These are phyloP conservation scores for Brettanomyces anomalus DNA, from an alignment of 805 yeast species.

Conservation along the genomic window DNA sequence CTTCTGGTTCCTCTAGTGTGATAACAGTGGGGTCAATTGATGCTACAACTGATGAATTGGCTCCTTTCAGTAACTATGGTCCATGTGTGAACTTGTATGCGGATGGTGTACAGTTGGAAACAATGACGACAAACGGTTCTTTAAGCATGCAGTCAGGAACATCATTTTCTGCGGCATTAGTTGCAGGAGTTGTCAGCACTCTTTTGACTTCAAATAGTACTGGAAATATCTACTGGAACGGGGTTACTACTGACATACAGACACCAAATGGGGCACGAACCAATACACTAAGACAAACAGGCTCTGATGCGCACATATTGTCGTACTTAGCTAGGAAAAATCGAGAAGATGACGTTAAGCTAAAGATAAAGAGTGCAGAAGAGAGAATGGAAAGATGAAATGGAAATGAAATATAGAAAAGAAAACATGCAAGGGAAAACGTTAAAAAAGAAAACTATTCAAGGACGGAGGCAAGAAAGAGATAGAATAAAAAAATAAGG, in stretches of 20 bases:
- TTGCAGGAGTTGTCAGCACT: slow-evolving; percentile 36
- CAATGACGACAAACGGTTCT: slow-evolving; percentile 27
- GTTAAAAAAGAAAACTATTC: slow-evolving; percentile 17
- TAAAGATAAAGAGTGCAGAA: too few relatives aligned
- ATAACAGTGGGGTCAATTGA: slow-evolving; percentile 35
- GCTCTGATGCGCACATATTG: too few relatives aligned
- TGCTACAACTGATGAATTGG: slow-evolving; percentile 24
- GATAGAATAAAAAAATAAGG: not conserved
- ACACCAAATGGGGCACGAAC: too few relatives aligned
- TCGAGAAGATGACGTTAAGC: too few relatives aligned
- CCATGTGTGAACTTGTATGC: slow-evolving; percentile 44
- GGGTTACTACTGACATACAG: too few relatives aligned
- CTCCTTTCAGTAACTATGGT: slow-evolving; percentile 39
- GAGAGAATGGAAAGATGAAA: too few relatives aligned
- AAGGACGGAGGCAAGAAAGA: too few relatives aligned
- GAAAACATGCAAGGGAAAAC: too few relatives aligned
- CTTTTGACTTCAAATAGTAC: slow-evolving; percentile 33
- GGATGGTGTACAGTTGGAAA: slow-evolving; percentile 38
- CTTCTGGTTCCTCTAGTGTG: slow-evolving; percentile 33
- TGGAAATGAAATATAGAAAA: too few relatives aligned
- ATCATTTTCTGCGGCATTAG: slow-evolving; percentile 38
- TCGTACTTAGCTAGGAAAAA: too few relatives aligned
- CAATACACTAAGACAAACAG: too few relatives aligned
- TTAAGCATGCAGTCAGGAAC: slow-evolving; percentile 33
- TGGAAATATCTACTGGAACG: slow-evolving; percentile 9